Percentiles rank a stretch among this genome's conserved stretches.
Conservation (phyloP, 805 yeast species). For the Spathaspora sp. region DNA sequence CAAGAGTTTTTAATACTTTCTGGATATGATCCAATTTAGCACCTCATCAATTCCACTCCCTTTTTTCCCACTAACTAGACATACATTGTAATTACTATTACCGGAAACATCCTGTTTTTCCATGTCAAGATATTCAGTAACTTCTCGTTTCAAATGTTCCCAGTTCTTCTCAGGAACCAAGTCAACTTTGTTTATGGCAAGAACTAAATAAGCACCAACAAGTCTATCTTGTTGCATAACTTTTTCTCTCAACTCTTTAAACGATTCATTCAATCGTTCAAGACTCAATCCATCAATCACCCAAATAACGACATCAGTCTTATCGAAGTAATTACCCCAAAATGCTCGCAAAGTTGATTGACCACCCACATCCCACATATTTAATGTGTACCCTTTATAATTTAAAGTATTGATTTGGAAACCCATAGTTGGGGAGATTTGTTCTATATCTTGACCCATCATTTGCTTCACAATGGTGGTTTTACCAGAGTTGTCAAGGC, state of each 20-base stretch:
- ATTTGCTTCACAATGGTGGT: constrained; percentile 72
- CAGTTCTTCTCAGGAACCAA: constrained; percentile 29
- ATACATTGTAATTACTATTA: constrained; percentile 22
- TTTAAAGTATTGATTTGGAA: constrained; percentile 68
- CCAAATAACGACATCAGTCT: constrained; percentile 74
- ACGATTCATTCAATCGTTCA: constrained; percentile 63
- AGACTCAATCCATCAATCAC: constrained; percentile 69
- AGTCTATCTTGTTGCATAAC: constrained; percentile 65
- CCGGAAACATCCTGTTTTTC: constrained; percentile 14
- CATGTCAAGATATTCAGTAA: constrained; percentile 15
- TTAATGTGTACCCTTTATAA: constrained; percentile 43
- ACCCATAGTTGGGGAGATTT: constrained; percentile 88
- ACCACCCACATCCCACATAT: constrained; percentile 88
- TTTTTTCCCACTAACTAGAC: constrained; percentile 31
- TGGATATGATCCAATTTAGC: constrained; percentile 23
- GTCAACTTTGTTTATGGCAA: constrained; percentile 77
- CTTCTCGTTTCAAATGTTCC: constrained; percentile 9
- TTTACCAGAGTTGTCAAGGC: constrained; percentile 90
- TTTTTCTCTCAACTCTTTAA: constrained; percentile 55
- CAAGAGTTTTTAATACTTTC: constrained; percentile 14
- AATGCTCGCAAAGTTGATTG: constrained; percentile 38
- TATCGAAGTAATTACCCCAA: constrained; percentile 85
- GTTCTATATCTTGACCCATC: constrained; percentile 45
- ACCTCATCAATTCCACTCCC: constrained; percentile 26
- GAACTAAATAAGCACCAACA: constrained; percentile 62